These are phyloP conservation scores for Leccinum pallidistipes DNA, from an alignment of 1,284 basidiomycete species.

Conservation along the genomic window DNA sequence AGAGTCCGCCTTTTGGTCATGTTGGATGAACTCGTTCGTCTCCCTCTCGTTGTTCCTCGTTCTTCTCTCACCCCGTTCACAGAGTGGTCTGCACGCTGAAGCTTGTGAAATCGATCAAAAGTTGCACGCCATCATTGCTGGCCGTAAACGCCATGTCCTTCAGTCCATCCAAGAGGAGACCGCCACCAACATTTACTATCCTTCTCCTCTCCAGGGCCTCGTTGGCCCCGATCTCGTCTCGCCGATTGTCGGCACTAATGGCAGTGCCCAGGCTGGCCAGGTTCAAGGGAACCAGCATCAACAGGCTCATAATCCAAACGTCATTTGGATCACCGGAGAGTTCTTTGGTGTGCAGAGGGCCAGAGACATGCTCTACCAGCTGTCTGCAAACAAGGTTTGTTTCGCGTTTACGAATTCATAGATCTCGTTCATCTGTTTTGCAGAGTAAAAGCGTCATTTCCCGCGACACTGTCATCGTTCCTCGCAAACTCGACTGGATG, in stretches of 20 bases:
- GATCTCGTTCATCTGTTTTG: conserved; percentile 1
- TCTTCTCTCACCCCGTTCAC: conserved; percentile 10
- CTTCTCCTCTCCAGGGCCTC: conserved; percentile 87
- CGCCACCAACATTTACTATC: conserved; percentile 94
- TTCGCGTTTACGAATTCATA: background rate
- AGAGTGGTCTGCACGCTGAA: conserved; percentile 91
- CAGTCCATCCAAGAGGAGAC: conserved; percentile 98
- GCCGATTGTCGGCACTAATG: conserved; percentile 38
- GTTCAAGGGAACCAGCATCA: conserved; percentile 22
- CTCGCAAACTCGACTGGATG: conserved; percentile 98
- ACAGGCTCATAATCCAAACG: conserved; percentile 59
- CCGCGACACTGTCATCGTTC: conserved; percentile 90
- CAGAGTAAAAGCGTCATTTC: conserved; percentile 92
- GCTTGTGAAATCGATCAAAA: conserved; percentile 94
- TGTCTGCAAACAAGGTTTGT: conserved; percentile 83
- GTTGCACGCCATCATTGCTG: conserved; percentile 89
- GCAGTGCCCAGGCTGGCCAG: conserved; percentile 25
- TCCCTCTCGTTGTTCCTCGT: background rate
- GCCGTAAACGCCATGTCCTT: conserved; percentile 84
- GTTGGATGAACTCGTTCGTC: conserved; percentile 88
- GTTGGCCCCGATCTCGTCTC: conserved; percentile 60
- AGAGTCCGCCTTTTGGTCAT: conserved; percentile 90
- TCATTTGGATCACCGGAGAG: conserved; percentile 97
- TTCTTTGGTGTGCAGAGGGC: conserved; percentile 96
- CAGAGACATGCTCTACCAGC: conserved; percentile 90